Evolutionary conservation across 306 rosid species (phyloP).

Genomic region (Dryas alaskensis): DNA sequence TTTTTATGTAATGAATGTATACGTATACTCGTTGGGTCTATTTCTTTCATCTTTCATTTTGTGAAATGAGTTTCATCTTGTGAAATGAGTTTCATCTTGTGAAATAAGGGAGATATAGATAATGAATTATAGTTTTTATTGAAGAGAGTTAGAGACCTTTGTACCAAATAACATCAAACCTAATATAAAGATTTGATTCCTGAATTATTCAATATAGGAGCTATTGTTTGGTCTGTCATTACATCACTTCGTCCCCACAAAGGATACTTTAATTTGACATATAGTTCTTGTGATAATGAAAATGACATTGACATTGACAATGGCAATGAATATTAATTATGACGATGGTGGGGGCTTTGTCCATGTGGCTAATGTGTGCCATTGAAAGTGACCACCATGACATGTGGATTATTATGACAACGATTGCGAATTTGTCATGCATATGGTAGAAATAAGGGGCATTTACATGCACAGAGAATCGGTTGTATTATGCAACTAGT

Average conservation of each 20-base stretch:
- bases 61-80: too few relatives aligned
- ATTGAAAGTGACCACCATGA: conserved; percentile 30
- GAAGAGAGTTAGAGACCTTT: too few relatives aligned
- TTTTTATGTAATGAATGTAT: too few relatives aligned
- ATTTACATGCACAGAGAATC: background rate
- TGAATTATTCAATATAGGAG: background rate
- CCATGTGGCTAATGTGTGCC: conserved; percentile 24
- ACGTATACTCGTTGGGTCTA: too few relatives aligned
- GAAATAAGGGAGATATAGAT: too few relatives aligned
- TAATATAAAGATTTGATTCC: background rate
- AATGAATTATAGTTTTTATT: too few relatives aligned
- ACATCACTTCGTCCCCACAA: background rate
- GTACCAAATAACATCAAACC: background rate
- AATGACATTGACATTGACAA: conserved; percentile 31
- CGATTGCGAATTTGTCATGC: conserved; percentile 28
- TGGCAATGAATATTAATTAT: conserved; percentile 7
- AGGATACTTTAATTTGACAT: background rate
- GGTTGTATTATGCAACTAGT: background rate
- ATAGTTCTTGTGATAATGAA: conserved; percentile 33
- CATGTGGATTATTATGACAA: conserved; percentile 20
- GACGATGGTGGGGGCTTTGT: conserved; percentile 16
- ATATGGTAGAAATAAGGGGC: conserved; percentile 8
- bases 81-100: too few relatives aligned
- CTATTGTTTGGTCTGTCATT: background rate
- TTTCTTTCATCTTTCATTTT: too few relatives aligned